Evolutionary conservation across 139 green algal genomes (phyloP), one percentile per base, ranked within the genome.

Genomic region (Tetradesmus lagerheimii): DNA sequence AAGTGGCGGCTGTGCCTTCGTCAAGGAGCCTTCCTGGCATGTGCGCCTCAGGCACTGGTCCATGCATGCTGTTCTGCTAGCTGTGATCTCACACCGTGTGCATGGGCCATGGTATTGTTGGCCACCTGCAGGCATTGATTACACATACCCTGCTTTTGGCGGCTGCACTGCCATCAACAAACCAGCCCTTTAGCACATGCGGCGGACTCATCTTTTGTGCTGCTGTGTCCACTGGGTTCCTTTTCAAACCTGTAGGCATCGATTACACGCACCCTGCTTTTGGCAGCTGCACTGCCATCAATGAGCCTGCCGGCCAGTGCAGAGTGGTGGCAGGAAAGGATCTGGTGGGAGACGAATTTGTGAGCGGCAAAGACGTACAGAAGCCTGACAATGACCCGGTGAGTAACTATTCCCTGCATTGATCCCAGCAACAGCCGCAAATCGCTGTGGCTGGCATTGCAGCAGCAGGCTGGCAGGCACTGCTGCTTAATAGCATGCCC

Each of bases 341-440:
- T 15, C 38, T 79, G 18, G 82, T 87, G 0, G 82, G 82, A 11
- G 66, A 87, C 23, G 57, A 79, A 4, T 87, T 62, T 31, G 37
- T 53, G 35, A 53, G 66, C 53, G 82, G 53, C 12, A 53, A 53
- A 14, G 37, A 38, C 35, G 18, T 41, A 1, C 53, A 43, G 35
- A 50, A 78, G 82, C 82, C 82, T 2, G 82, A 87, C 57, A 87
- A 87, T 27, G 57, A 87, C 35, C 82, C 82, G 6, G 82, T 87
- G 38, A 87, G 82, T 53, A 1, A 4, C 25, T 8, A 5, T 27
- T 29, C n/a, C n/a, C n/a, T n/a, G n/a, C n/a, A n/a, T n/a, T n/a
- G n/a, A n/a, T n/a, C n/a, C n/a, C n/a, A n/a, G n/a, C n/a, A n/a
- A n/a, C n/a, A n/a, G n/a, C n/a, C n/a, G n/a, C n/a, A n/a, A n/a